A percentile compares a stretch with the other conserved stretches of the same genome.
Evolutionary conservation across 2,329 filamentous ascomycete genomes (phyloP).

Genomic region (Penicillium sp.): DNA sequence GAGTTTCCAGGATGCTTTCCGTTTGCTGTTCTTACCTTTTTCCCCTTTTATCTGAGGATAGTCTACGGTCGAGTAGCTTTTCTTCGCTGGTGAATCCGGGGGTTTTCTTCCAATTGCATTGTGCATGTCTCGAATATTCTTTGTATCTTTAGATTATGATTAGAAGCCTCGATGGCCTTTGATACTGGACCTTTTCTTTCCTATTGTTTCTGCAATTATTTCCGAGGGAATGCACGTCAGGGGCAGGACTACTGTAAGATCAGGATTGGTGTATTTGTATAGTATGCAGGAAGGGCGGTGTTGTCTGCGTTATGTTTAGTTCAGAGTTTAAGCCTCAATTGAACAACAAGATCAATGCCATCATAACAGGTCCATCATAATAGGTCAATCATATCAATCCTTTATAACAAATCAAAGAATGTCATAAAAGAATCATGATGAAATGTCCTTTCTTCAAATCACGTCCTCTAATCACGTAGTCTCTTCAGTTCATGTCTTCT

Average conservation of each 20-base stretch:
- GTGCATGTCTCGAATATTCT: not conserved
- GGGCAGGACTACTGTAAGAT: not conserved
- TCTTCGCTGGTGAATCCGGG: not conserved
- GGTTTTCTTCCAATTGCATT: not conserved
- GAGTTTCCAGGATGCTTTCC: not conserved
- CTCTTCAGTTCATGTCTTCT: too few relatives aligned
- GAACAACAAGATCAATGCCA: too few relatives aligned
- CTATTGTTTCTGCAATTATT: not conserved
- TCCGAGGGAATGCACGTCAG: not conserved
- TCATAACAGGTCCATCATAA: too few relatives aligned
- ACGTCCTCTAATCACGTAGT: too few relatives aligned
- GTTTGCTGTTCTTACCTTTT: constrained; percentile 8
- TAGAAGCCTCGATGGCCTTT: constrained; percentile 7
- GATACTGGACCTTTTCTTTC: constrained; percentile 3
- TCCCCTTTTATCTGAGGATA: not conserved
- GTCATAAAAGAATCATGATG: too few relatives aligned
- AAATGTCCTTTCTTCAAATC: too few relatives aligned
- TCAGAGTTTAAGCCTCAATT: too few relatives aligned
- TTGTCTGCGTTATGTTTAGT: too few relatives aligned
- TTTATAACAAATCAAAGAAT: too few relatives aligned
- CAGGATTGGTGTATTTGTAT: not conserved
- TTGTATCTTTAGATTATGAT: not conserved
- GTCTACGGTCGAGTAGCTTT: not conserved
- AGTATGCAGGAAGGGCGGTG: too few relatives aligned
- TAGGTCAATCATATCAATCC: too few relatives aligned